Evolutionary conservation across 2,329 filamentous ascomycete genomes (phyloP), one percentile per base, ranked within the genome.

Genomic region (Pyrenophora graminea): DNA sequence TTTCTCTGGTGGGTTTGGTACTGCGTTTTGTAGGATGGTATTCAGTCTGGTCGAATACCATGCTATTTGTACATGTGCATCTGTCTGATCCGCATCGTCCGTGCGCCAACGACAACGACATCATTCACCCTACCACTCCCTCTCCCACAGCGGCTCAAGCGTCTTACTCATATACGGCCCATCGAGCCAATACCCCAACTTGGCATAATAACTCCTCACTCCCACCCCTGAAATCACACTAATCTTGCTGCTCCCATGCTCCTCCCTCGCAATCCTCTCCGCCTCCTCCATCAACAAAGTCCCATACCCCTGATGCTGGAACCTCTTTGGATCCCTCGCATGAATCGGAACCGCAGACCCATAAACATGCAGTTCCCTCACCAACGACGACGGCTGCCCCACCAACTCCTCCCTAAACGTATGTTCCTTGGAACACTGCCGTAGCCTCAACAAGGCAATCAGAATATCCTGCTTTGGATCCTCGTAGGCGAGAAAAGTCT

Each of bases 401-500:
- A 81, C 86, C 33, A 99, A 83, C 72, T 99, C 94, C 39, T 89
- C 85, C 18, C 95, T 86, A 79, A 93, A 99, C 0, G 94, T 97
- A 75, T 97, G 91, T 66, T 90, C 93, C 62, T 87, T 82, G 1
- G 88, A 92, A 73, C 95, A 99, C 77, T 96, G 96, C 60, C 94
- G 84, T 58, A 99, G 77, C 15, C 94, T 86, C 49, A 99, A 81
- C 31, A 99, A 79, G 1, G 90, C 95, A 51, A 99, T 96, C 3
- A 99, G 80, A 50, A 99, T 99, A 71, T 99, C 94, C 73, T 99
- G 94, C 78, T 97, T 97, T 1, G 94, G 93, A 63, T 99, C 94
- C 71, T 99, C 94, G 68, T 99, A 99, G 1, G 94, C 92, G 4
- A 99, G 80, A 77, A 99, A 99, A 0, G 94, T 99, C 76, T 99